Evolutionary conservation across 768 basidiomycete species (phyloP), one percentile per base, ranked within the genome.

Genomic region (Sporobolomyces pararoseus): DNA sequence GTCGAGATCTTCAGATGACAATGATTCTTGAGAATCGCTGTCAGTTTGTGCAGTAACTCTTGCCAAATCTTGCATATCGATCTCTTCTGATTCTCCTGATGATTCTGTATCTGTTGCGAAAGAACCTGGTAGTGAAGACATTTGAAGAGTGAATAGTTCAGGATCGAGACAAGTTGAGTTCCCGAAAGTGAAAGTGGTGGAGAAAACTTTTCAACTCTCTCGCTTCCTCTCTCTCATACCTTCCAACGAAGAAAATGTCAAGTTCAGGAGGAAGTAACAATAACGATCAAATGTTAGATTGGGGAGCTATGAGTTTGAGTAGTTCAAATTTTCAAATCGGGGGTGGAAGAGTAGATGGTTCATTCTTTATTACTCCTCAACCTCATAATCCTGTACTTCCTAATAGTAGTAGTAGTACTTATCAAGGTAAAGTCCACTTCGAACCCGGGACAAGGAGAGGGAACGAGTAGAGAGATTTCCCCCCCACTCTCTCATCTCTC

Each of bases 71-170:
- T 12, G 29, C 37, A 55, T 49, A 32, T 55, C 44, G 21, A 34
- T 57, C 32, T n/a, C 7, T 21, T 39, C 31, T 21, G 6, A 7
- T 7, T 54, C 53, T 35, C 29, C 51, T 9, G 25, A 42, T 10
- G 25, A 42, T 16, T 44, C 52, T 37, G 62, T 42, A n/a, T 3
- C 10, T 37, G 46, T 13, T 14, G 4, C 12, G 57, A 39, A 65
- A 13, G 57, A 34, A 27, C 63, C 63, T 29, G 68, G 68, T 27
- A 68, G 1, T 2, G 67, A 58, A 27, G 51, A 52, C 21, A n/a
- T 47, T 4, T 27, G 68, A 35, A n/a, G 59, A 50, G 27, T 4
- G 35, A 16, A 25, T n/a, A 23, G 39, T 42, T 42, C 9, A 17
- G 25, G 10, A 6, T 21, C 2, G 50, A 6, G 23, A 3, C 27